Percentiles rank a stretch among this genome's conserved stretches.
Evolutionary conservation across 805 yeast genomes (phyloP).

Genomic region (Saccharomycodes ludwigii): DNA sequence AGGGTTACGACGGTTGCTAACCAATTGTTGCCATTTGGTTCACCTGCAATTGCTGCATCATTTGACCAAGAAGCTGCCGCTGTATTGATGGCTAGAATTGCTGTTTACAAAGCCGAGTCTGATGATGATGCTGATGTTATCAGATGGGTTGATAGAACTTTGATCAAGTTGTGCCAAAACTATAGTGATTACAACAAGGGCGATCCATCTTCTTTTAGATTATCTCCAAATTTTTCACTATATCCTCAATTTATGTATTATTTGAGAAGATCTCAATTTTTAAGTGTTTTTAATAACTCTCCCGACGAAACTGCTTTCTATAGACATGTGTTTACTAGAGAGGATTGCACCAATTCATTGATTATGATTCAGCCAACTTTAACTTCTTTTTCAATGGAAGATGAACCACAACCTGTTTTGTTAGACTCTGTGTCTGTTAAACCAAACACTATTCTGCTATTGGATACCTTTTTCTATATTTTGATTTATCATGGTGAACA

Average conservation of each 20-base stretch:
- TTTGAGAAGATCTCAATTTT: constrained; percentile 88
- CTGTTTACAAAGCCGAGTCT: constrained; percentile 67
- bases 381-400: constrained; percentile 71
- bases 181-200: constrained; percentile 90
- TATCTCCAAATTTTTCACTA: constrained; percentile 72
- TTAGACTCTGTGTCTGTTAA: constrained; percentile 87
- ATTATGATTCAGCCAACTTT: constrained; percentile 97
- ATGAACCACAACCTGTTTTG: constrained; percentile 83
- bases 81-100: constrained; percentile 81
- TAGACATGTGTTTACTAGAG: constrained; percentile 82
- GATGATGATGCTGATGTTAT: constrained; percentile 90
- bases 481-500: constrained; percentile 92
- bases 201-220: constrained; percentile 68
- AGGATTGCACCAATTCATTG: constrained; percentile 83
- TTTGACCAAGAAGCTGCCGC: constrained; percentile 99
- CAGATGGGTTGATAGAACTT: constrained; percentile 88
- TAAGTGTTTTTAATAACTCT: constrained; percentile 93
- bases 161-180: constrained; percentile 80
- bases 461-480: constrained; percentile 95
- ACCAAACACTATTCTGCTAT: constrained; percentile 73
- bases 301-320: constrained; percentile 98
- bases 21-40: constrained; percentile 40
- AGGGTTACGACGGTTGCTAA: constrained; percentile 79
- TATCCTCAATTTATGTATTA: constrained; percentile 95
- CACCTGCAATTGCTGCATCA: constrained; percentile 42